A percentile compares a stretch with the other conserved stretches of the same genome.
These are phyloP conservation scores for Penicillium argentinense DNA, from an alignment of 495 filamentous ascomycete genomes.

Conservation along the genomic window DNA sequence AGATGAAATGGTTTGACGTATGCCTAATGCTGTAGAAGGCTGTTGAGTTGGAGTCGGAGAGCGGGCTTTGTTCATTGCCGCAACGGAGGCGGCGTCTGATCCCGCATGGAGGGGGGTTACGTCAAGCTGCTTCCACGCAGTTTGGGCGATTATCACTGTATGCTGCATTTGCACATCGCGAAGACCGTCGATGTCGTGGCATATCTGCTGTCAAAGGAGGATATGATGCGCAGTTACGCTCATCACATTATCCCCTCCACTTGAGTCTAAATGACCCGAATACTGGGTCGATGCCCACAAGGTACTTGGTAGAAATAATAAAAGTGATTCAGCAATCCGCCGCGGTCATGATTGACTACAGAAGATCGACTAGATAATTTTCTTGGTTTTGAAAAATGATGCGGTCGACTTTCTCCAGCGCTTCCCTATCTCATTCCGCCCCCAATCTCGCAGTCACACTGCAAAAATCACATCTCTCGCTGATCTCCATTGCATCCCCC, in stretches of 20 bases:
- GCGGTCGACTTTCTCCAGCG: no score
- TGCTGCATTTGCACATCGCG: no score
- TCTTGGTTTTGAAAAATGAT: not conserved
- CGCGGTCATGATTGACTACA: constrained; percentile 7
- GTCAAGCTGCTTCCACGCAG: not conserved
- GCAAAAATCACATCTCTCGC: no score
- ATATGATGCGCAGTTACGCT: constrained; percentile 9
- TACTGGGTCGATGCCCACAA: constrained; percentile 26
- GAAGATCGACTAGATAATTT: constrained; percentile 2
- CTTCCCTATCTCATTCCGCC: no score
- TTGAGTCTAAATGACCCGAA: constrained; percentile 14
- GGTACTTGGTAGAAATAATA: constrained; percentile 27
- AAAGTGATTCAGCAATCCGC: constrained; percentile 17
- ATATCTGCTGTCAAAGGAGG: not conserved
- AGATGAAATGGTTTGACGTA: not conserved
- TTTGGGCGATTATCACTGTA: no score
- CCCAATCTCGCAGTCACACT: no score
- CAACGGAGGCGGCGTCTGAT: no score
- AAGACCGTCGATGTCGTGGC: not conserved
- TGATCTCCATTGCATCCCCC: not conserved
- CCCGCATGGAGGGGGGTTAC: no score
- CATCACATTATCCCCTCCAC: constrained; percentile 4
- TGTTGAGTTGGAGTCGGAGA: not conserved
- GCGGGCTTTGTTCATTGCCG: not conserved
- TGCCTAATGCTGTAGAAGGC: no score